Percentiles rank a stretch among this genome's conserved stretches.
Conservation (phyloP, 495 filamentous ascomycete species). For the Podospora pseudopauciseta region DNA sequence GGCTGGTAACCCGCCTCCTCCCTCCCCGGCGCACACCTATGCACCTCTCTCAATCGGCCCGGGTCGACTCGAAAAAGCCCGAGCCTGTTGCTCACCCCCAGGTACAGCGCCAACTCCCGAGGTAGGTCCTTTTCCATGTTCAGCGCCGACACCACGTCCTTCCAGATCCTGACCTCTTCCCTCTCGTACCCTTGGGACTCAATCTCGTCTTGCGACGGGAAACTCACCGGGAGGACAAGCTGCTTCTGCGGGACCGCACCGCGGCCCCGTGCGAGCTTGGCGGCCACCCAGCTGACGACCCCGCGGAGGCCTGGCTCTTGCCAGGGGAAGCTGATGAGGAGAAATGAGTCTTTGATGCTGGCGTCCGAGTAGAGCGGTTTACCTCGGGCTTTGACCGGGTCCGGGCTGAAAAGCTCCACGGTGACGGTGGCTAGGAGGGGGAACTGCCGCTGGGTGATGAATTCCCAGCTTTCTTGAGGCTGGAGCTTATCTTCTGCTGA, state of each 20-base stretch:
- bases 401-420: conserved; percentile 77
- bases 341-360: conserved; percentile 50
- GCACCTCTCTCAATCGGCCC: conserved; percentile 59
- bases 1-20: conserved; percentile 70
- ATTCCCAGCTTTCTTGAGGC: conserved; percentile 60
- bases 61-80: conserved; percentile 71
- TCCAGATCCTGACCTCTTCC: conserved; percentile 74
- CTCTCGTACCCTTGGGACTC: conserved; percentile 54
- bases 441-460: conserved; percentile 75
- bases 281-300: conserved; percentile 34
- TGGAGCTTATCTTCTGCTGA: conserved; percentile 37
- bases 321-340: conserved; percentile 61
- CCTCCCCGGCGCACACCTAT: conserved; percentile 69
- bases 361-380: conserved; percentile 27
- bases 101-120: conserved; percentile 51
- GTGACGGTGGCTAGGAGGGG: conserved; percentile 67
- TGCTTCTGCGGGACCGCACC: conserved; percentile 46
- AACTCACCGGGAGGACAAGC: conserved; percentile 62
- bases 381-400: conserved; percentile 49
- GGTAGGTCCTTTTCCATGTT: conserved; percentile 52
- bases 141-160: conserved; percentile 62
- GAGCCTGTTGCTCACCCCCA: conserved; percentile 61
- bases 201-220: conserved; percentile 52
- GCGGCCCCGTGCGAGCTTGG: conserved; percentile 44
- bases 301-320: conserved; percentile 45